phyloP scores from a whole-genome alignment of 495 filamentous ascomycete species.

The Penicillium canariense region DNA sequence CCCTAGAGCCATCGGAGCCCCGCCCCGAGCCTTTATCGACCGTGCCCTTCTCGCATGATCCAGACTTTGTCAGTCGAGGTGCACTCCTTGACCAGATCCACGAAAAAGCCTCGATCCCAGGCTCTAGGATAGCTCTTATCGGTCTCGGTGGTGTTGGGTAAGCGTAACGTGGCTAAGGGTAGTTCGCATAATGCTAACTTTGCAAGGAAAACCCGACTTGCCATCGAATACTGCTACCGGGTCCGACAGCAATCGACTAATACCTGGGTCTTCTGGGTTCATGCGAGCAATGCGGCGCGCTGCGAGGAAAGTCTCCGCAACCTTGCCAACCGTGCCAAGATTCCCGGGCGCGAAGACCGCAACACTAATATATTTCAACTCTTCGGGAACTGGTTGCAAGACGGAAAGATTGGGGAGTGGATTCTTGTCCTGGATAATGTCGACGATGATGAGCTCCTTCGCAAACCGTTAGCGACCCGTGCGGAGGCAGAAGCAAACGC shows the following conservation, averaged over 20 bases:
- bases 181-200: background rate
- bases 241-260: conserved; percentile 30
- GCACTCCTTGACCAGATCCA: conserved; percentile 24
- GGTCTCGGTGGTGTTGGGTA: conserved; percentile 36
- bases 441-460: conserved; percentile 26
- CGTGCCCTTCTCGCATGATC: conserved; percentile 33
- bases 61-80: conserved; percentile 33
- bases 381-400: conserved; percentile 39
- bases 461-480: background rate
- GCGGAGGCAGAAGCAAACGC: conserved; percentile 17
- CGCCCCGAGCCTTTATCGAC: conserved; percentile 18
- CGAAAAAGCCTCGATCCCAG: conserved; percentile 21
- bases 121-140: conserved; percentile 24
- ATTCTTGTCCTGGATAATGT: conserved; percentile 15
- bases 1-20: conserved; percentile 9
- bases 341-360: conserved; percentile 35
- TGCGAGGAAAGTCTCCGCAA: conserved; percentile 39
- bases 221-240: conserved; percentile 40
- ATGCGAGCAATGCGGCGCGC: conserved; percentile 35
- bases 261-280: conserved; percentile 52
- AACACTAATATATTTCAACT: conserved; percentile 38
- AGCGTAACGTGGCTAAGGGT: conserved; percentile 6
- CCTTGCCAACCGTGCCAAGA: conserved; percentile 37
- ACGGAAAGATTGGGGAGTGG: conserved; percentile 21
- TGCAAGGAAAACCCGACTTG: conserved; percentile 37